Evolutionary conservation across 164 flowering plant genomes (phyloP).

Genomic region (Tetrastigma voinierianum): DNA sequence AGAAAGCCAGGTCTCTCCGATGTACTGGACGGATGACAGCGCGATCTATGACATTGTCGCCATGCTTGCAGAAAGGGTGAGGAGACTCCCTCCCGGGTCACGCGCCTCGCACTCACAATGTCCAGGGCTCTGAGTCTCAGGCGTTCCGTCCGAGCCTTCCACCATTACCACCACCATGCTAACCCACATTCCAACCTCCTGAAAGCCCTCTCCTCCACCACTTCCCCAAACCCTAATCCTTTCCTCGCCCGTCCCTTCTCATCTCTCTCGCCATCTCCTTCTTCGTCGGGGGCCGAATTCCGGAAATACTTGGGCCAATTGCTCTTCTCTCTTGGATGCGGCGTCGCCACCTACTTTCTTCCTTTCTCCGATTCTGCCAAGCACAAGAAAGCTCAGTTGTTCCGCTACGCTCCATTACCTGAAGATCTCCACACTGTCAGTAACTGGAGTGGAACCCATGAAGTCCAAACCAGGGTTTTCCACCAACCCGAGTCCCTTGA

Average conservation of each 20-base stretch:
- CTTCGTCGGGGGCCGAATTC: constrained; percentile 62
- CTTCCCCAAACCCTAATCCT: constrained; percentile 17
- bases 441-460: constrained; percentile 99
- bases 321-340: constrained; percentile 75
- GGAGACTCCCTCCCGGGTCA: too few relatives aligned
- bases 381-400: constrained; percentile 87
- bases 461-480: too few relatives aligned
- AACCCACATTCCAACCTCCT: constrained; percentile 9
- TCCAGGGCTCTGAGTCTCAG: constrained; percentile 40
- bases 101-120: constrained; percentile 29
- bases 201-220: constrained; percentile 13
- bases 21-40: too few relatives aligned
- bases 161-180: too few relatives aligned
- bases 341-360: constrained; percentile 88
- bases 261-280: constrained; percentile 25
- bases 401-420: constrained; percentile 90
- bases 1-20: too few relatives aligned
- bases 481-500: constrained; percentile 77
- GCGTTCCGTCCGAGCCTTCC: constrained; percentile 39
- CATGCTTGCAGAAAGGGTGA: too few relatives aligned
- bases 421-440: constrained; percentile 94
- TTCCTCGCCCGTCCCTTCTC: constrained; percentile 33
- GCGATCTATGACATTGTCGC: too few relatives aligned
- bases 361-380: constrained; percentile 82
- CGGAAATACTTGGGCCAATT: constrained; percentile 84